phyloP scores from a whole-genome alignment of 2,329 filamentous ascomycete genomes.

The Claviceps spartinae region DNA sequence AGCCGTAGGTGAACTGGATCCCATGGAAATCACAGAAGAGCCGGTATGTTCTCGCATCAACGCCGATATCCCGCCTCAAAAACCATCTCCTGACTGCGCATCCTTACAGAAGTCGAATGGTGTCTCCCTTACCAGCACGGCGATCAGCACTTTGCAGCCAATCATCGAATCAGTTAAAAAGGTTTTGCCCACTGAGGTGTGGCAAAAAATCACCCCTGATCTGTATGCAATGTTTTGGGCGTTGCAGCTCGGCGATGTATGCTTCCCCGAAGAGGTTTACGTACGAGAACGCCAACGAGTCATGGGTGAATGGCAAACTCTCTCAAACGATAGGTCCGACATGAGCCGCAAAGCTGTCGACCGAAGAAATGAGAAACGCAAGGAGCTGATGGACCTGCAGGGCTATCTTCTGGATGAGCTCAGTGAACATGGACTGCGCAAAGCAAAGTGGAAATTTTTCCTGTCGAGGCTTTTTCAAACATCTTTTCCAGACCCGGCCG shows the following conservation, averaged over 20 bases:
- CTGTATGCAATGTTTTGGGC: constrained; percentile 93
- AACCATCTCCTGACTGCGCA: constrained; percentile 13
- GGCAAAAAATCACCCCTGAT: constrained; percentile 58
- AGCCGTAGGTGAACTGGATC: constrained; percentile 15
- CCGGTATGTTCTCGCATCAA: constrained; percentile 16
- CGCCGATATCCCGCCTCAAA: constrained; percentile 1
- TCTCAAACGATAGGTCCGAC: constrained; percentile 61
- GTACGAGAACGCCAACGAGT: constrained; percentile 58
- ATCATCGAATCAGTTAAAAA: constrained; percentile 56
- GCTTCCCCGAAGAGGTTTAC: constrained; percentile 65
- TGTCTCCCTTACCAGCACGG: constrained; percentile 17
- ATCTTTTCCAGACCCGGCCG: constrained; percentile 61
- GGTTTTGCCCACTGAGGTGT: constrained; percentile 47
- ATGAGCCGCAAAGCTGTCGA: constrained; percentile 53
- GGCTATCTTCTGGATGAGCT: constrained; percentile 61
- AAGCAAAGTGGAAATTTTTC: constrained; percentile 52
- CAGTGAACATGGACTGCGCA: constrained; percentile 53
- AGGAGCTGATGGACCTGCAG: constrained; percentile 53
- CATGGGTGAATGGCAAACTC: constrained; percentile 49
- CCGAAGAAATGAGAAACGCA: constrained; percentile 50
- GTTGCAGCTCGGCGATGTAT: constrained; percentile 68
- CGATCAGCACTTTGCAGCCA: constrained; percentile 41
- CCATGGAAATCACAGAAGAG: constrained; percentile 14
- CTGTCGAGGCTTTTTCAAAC: constrained; percentile 61
- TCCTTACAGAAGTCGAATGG: constrained; percentile 21